phyloP scores from a whole-genome alignment of 495 filamentous ascomycete species.

The Penicillium bialowiezense region DNA sequence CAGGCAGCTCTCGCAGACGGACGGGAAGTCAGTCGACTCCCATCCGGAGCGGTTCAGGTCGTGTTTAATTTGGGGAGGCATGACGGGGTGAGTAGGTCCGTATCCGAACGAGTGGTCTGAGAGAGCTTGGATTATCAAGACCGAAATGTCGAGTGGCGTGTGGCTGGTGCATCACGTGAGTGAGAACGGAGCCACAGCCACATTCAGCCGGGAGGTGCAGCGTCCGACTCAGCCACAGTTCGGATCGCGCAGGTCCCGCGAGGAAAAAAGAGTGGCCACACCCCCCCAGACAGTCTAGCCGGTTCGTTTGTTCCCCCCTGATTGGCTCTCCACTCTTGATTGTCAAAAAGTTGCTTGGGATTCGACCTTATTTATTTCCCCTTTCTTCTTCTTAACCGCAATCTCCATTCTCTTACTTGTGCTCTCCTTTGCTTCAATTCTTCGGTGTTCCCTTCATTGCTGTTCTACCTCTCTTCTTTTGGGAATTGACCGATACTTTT shows the following conservation, averaged over 20 bases:
- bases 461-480: not conserved
- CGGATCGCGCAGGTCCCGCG: constrained; percentile 16
- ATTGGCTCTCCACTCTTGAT: constrained; percentile 6
- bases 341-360: constrained; percentile 23
- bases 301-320: constrained; percentile 4
- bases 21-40: constrained; percentile 81
- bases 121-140: constrained; percentile 13
- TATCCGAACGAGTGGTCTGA: constrained; percentile 1
- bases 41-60: constrained; percentile 95
- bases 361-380: constrained; percentile 13
- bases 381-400: constrained; percentile 10
- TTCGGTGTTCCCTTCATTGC: constrained; percentile 3
- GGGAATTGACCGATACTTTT: constrained; percentile 5
- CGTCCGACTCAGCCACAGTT: constrained; percentile 20
- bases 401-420: constrained; percentile 10
- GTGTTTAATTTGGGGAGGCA: constrained; percentile 78
- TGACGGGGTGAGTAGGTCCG: constrained; percentile 14
- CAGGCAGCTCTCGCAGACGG: constrained; percentile 73
- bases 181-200: too few relatives aligned
- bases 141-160: constrained; percentile 15
- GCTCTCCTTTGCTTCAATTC: constrained; percentile 9
- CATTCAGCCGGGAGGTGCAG: constrained; percentile 7
- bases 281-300: constrained; percentile 9
- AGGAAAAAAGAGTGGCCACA: constrained; percentile 5
- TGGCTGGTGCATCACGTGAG: too few relatives aligned